Evolutionary conservation across 148 eudicot genomes (phyloP).

Genomic region (Spergularia bocconei): DNA sequence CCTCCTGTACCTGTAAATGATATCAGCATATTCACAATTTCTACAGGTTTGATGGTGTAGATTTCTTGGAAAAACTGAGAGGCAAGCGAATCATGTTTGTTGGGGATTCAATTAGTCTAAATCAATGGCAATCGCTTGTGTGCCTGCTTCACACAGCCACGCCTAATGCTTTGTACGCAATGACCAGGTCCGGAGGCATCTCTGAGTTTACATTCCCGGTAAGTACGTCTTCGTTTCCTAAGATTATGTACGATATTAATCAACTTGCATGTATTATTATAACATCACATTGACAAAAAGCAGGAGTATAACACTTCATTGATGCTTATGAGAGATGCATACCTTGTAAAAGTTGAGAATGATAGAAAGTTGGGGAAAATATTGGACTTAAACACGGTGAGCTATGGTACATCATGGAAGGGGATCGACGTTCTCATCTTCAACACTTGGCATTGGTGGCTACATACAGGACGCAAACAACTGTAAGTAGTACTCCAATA

Average conservation of each 20-base stretch:
- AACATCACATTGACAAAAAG: neutral
- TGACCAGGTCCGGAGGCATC: conserved; percentile 28
- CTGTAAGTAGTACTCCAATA: conserved; percentile 38
- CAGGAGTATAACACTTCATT: conserved; percentile 47
- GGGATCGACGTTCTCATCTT: conserved; percentile 53
- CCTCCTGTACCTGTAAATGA: neutral
- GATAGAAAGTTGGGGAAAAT: conserved; percentile 37
- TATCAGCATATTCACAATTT: neutral
- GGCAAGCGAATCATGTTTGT: conserved; percentile 54
- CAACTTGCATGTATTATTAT: neutral
- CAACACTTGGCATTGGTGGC: conserved; percentile 95
- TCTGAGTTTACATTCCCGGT: conserved; percentile 43
- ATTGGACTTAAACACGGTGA: conserved; percentile 47
- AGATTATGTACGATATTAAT: neutral
- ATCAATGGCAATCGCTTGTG: conserved; percentile 58
- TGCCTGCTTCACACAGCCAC: conserved; percentile 45
- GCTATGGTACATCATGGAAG: conserved; percentile 37
- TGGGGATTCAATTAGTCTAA: conserved; percentile 54
- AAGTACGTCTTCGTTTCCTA: conserved; percentile 11
- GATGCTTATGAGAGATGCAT: conserved; percentile 44
- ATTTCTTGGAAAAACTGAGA: conserved; percentile 27
- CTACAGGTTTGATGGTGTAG: conserved; percentile 31
- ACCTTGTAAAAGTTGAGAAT: conserved; percentile 42
- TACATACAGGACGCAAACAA: conserved; percentile 59
- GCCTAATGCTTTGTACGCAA: conserved; percentile 28